Percentiles rank a stretch among this genome's conserved stretches.
These are phyloP conservation scores for Nitzschia palea DNA, from an alignment of 108 stramenopile genomes.

Conservation along the genomic window DNA sequence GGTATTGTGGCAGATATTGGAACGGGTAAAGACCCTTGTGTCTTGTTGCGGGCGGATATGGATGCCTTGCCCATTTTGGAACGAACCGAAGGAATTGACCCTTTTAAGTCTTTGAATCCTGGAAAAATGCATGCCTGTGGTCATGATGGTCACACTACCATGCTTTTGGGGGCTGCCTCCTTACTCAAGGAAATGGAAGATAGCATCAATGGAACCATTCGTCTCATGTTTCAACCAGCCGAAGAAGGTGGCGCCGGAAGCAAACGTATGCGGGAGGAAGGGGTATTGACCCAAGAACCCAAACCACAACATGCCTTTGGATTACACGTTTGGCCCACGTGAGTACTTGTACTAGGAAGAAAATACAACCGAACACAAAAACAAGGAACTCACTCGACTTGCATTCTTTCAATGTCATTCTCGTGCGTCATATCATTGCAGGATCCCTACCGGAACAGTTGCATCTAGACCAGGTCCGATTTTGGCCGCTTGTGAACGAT, in stretches of 20 bases:
- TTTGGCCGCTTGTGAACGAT: slow-evolving; percentile 80
- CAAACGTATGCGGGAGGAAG: slow-evolving; percentile 89
- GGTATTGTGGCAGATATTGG: slow-evolving; percentile 86
- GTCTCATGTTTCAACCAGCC: slow-evolving; percentile 76
- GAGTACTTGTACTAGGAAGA: neutral
- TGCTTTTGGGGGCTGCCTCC: slow-evolving; percentile 84
- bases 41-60: slow-evolving; percentile 91
- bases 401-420: neutral
- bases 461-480: slow-evolving; percentile 82
- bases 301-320: slow-evolving; percentile 75
- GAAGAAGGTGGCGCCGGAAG: slow-evolving; percentile 93
- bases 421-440: slow-evolving; percentile 10
- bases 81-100: slow-evolving; percentile 43
- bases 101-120: slow-evolving; percentile 48
- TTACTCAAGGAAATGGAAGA: slow-evolving; percentile 60
- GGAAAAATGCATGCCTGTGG: slow-evolving; percentile 95
- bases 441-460: slow-evolving; percentile 64
- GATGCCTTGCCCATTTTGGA: slow-evolving; percentile 92
- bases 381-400: neutral
- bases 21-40: slow-evolving; percentile 60
- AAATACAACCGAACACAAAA: too few species aligned
- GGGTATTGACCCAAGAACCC: slow-evolving; percentile 59
- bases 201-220: slow-evolving; percentile 60
- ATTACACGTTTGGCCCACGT: slow-evolving; percentile 81
- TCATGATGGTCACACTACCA: slow-evolving; percentile 92